Conservation (phyloP, 805 yeast genomes). For the Lipomyces sp. region DNA sequence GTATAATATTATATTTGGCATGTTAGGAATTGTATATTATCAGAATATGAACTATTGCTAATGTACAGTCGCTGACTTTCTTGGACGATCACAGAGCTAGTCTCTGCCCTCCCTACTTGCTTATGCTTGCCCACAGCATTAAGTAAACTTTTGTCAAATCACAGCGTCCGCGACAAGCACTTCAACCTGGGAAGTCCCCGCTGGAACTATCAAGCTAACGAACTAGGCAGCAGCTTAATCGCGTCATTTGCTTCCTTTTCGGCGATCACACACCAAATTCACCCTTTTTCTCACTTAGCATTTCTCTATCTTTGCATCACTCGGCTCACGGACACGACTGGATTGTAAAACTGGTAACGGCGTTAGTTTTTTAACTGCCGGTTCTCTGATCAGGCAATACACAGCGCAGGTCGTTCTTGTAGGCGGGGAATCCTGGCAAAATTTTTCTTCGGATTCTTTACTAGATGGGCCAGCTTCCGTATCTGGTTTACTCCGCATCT, state of each 20-base stretch:
- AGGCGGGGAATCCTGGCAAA: not conserved
- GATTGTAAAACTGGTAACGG: constrained; percentile 15
- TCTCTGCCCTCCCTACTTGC: too few relatives aligned
- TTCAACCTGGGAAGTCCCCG: too few relatives aligned
- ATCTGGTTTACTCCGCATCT: too few relatives aligned
- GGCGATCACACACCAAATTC: too few relatives aligned
- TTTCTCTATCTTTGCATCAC: not conserved
- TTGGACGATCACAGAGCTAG: too few relatives aligned
- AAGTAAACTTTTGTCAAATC: too few relatives aligned
- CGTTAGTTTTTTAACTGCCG: constrained; percentile 17
- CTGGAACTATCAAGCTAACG: too few relatives aligned
- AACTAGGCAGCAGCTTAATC: too few relatives aligned
- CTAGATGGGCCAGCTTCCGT: not conserved
- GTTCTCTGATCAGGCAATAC: constrained; percentile 32
- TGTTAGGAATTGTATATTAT: not conserved
- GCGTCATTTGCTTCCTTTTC: too few relatives aligned
- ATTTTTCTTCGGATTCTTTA: not conserved
- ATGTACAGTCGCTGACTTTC: not conserved
- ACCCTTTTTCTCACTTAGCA: not conserved
- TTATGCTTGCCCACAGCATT: too few relatives aligned
- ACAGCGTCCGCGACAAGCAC: too few relatives aligned
- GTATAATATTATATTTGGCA: not conserved
- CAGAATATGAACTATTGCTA: not conserved
- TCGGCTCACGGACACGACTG: not conserved
- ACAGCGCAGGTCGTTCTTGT: constrained; percentile 24